Evolutionary conservation across 1,139 yeast genomes (phyloP), one percentile per base, ranked within the genome.

Genomic region (Diutina pseudorugosa): DNA sequence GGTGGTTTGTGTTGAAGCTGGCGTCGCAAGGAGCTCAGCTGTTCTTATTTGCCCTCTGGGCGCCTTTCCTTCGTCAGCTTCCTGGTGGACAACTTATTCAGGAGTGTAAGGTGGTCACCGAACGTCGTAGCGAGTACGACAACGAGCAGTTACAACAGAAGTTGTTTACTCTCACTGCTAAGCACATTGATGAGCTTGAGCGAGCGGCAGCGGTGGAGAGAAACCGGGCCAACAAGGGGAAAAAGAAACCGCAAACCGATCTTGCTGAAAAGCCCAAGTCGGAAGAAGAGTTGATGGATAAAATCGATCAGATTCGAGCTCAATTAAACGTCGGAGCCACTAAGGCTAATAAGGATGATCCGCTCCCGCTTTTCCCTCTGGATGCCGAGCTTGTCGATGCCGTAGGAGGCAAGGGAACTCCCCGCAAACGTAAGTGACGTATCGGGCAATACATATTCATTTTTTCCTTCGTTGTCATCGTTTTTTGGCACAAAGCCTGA

Each of bases 21-120:
- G 77, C 88, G 9, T 65, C 66, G 41, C 83, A 83, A 57, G 98
- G 98, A 4, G 85, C 90, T 48, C 96, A 93, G 67, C 80, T 89
- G 30, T 63, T 85, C 41, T 62, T 88, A 52, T 85, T 77, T 68
- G 88, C 90, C 0, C 64, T 86, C 52, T 79, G 76, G 75, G 79
- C 86, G 2, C 96, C 97, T 0, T 80, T 85, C 21, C 71, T 89
- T 41, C 65, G 73, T 41, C 73, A 73, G 27, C 69, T 73, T 51
- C 71, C 71, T 14, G 94, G 93, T 6, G 95, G 90, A 0, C 72
- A 79, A 53, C 77, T 84, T 60, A 71, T 89, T 52, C 83, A 85
- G 49, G 93, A 91, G 61, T 87, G 96, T 66, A 69, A 73, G 20
- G 67, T 83, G 11, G 73, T 84, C 36, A 66, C 55, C 56, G 61